These are phyloP conservation scores for Magnusiomyces tetraspermus DNA, from an alignment of 1,139 yeast species.

Conservation along the genomic window DNA sequence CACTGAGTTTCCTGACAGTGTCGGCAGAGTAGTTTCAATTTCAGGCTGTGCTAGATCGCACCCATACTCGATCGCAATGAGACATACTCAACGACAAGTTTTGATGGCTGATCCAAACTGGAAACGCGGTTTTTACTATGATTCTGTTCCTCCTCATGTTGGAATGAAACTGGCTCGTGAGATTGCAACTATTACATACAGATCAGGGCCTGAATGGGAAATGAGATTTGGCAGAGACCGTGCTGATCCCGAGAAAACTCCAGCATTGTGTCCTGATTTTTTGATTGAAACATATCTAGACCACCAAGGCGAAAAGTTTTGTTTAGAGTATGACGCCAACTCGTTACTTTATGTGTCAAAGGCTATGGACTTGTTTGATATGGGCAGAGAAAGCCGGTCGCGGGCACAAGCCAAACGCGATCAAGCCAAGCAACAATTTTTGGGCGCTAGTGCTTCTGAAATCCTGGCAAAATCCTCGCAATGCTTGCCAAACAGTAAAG, in stretches of 20 bases:
- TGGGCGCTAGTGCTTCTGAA: background rate
- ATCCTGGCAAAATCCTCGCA: background rate
- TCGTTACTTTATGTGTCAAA: conserved; percentile 78
- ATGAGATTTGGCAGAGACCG: conserved; percentile 81
- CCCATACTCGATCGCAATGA: conserved; percentile 87
- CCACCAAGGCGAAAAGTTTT: conserved; percentile 91
- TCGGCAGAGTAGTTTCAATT: conserved; percentile 61
- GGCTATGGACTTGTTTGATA: conserved; percentile 90
- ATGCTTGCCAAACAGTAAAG: background rate
- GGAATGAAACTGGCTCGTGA: conserved; percentile 94
- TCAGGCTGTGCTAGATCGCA: conserved; percentile 92
- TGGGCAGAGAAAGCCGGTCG: conserved; percentile 36
- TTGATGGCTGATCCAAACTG: conserved; percentile 92
- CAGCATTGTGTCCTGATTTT: conserved; percentile 89
- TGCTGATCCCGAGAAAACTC: conserved; percentile 67
- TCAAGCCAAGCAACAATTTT: conserved; percentile 10
- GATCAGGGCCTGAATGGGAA: conserved; percentile 98
- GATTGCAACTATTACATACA: conserved; percentile 85
- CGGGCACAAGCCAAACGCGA: background rate
- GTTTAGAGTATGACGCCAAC: conserved; percentile 84
- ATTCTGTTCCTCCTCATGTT: conserved; percentile 72
- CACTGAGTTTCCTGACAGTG: conserved; percentile 70
- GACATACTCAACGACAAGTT: conserved; percentile 88
- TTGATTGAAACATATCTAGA: conserved; percentile 85
- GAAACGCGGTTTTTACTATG: conserved; percentile 85